These are phyloP conservation scores for Neofusicoccum laricinum DNA, from an alignment of 2,329 filamentous ascomycete genomes.

Conservation along the genomic window DNA sequence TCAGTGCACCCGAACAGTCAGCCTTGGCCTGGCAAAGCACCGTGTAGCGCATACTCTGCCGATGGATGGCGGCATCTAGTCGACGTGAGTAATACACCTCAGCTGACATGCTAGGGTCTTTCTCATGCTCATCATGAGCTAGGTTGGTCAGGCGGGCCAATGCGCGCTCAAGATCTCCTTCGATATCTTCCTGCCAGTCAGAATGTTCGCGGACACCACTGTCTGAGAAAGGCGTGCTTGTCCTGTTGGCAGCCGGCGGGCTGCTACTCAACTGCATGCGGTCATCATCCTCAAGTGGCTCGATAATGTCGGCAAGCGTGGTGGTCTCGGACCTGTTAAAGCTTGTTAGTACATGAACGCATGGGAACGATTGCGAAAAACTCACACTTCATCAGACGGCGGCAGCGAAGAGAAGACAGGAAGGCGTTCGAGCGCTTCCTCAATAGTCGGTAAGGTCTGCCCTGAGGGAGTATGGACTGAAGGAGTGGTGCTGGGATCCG, in stretches of 20 bases:
- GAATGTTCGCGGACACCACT: constrained; percentile 24
- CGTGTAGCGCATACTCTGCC: background rate
- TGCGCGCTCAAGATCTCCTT: constrained; percentile 26
- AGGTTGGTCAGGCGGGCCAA: constrained; percentile 30
- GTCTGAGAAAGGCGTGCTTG: background rate
- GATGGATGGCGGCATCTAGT: constrained; percentile 16
- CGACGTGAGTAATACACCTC: constrained; percentile 28
- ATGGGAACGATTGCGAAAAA: background rate
- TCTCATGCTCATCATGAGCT: constrained; percentile 29
- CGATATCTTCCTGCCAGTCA: constrained; percentile 30
- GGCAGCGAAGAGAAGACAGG: background rate
- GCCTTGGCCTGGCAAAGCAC: background rate
- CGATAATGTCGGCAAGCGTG: background rate
- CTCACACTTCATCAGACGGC: background rate
- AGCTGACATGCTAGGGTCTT: constrained; percentile 24
- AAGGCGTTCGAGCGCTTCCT: background rate
- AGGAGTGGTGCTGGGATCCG: background rate
- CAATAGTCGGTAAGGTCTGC: background rate
- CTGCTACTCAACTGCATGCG: background rate
- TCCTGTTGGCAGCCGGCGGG: background rate
- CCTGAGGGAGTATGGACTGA: background rate
- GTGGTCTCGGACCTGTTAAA: background rate
- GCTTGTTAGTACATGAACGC: background rate
- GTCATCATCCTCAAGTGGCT: background rate
- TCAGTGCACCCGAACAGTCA: background rate